These are phyloP conservation scores for Dichomitus squalens DNA, from an alignment of 1,284 basidiomycete species.

Conservation along the genomic window DNA sequence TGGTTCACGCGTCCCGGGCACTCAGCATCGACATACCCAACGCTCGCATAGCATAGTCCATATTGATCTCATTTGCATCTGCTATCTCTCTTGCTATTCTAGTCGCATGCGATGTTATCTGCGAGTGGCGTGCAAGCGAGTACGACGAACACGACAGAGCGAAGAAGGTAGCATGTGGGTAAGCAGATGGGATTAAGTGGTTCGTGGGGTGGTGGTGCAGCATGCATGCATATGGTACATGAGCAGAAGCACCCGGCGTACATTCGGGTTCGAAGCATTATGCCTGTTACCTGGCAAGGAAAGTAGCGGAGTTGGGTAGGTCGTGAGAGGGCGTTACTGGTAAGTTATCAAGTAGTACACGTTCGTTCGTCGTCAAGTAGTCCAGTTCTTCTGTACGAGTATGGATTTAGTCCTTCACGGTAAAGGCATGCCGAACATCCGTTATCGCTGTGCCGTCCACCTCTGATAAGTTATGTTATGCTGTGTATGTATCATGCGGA, in stretches of 20 bases:
- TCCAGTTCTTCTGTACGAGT: not conserved
- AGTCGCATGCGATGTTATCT: not conserved
- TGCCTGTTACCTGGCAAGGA: not conserved
- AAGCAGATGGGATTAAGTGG: not conserved
- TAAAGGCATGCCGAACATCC: not conserved
- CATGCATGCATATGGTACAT: not conserved
- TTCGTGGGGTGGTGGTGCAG: not conserved
- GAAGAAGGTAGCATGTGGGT: not conserved
- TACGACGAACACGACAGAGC: not conserved
- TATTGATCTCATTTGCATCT: slow-evolving; percentile 1
- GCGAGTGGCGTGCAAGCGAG: not conserved
- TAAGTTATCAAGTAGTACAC: not conserved
- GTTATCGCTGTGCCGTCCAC: not conserved
- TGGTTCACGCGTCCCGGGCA: not conserved
- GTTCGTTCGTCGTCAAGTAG: too few relatives aligned
- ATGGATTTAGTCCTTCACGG: not conserved
- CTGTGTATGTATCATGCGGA: not conserved
- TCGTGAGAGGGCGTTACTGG: not conserved
- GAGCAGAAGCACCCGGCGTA: not conserved
- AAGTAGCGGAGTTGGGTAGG: not conserved
- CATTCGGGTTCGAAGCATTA: not conserved
- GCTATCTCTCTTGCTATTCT: slow-evolving; percentile 18
- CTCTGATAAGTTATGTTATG: not conserved
- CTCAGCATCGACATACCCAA: not conserved
- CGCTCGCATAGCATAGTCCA: not conserved